Base-by-base conservation (phyloP, 331 rosid genomes). In the Malus hybrid region DNA sequence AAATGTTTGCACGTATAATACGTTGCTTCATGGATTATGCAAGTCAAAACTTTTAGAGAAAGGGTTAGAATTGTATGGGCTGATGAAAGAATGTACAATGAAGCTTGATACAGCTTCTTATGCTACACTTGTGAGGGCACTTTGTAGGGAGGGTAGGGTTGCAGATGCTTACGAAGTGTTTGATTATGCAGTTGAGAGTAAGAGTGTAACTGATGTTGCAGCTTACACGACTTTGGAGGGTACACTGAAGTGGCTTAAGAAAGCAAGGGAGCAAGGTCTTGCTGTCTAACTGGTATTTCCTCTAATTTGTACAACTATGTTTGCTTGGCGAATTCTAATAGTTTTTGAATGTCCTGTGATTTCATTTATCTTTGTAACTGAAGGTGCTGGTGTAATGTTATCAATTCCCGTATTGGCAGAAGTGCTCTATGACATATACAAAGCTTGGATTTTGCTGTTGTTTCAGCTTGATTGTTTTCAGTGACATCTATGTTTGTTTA, bases 121-220 rank as follows among this genome's bases (percentile, higher is more conserved):
- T 84, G 90, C 89, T 60, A 88, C 97, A 5, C 79, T 92, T 68
- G 85, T 94, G 68, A 81, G 99, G 89, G 76, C 82, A 4, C 87
- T 94, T 27, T 92, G 99, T 69, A 90, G 97, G 82, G 82, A 80
- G 8, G 91, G 89, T n/a, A 87, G 89, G 84, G 52, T 88, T 70
- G 97, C 96, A 0, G 97, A 90, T 68, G 97, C 96, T n/a, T 92
- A 85, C 80, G 90, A 85, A 83, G 97, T 89, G 69, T 94, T 92
- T 78, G 97, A 94, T 85, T 94, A 87, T 84, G 97, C 96, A 10
- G 83, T 94, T 69, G 86, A 81, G 88, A 90, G 93, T 82, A 92
- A 89, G 93, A 94, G 97, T 77, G 56, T 92, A 84, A 85, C 90
- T 3, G 90, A 84, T 48, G 90, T 86, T 73, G 69, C 89, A 34